Evolutionary conservation across 1,139 yeast species (phyloP), one percentile per base, ranked within the genome.

Genomic region (Yamadazyma pseudoaaseri): DNA sequence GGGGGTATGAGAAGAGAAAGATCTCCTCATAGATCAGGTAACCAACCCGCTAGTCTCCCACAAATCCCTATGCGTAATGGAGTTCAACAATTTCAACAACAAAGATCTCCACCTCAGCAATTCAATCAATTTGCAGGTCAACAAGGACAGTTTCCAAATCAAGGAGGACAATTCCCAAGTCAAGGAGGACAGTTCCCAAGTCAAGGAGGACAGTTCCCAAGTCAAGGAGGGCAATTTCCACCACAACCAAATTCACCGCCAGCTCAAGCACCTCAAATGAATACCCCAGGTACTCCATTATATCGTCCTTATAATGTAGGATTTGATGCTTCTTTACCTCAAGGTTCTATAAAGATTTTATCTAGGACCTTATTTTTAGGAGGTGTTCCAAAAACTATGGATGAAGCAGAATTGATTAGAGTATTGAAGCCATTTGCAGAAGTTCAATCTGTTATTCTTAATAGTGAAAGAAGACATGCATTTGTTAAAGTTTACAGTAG

Each of bases 401-500:
- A 76, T 44, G 95, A 90, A 50, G 64, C 70, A 39, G 84, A 81
- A 36, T 69, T 92, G 30, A 75, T 82, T 3, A 65, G 73, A 17
- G 76, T 77, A 8, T 72, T 92, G 48, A 77, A 82, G 52, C 95
- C 96, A n/a, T 85, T 69, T 55, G 97, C 95, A n/a, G 94, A 85
- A 52, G 95, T 90, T 16, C 98, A 92, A 62, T 83, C 95, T 42
- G 85, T 87, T 25, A 86, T 90, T 35, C 67, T 89, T 52, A 87
- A 90, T 62, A 77, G 79, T 47, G 95, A 87, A 48, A 81, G 95
- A 62, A 86, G 85, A 50, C 97, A 92, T 62, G 98, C 97, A 0
- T 92, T 92, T 55, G 95, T 90, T 33, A 92, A 92, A 60, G 94
- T 90, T n/a, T 87, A 85, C 55, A 86, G 95, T n/a, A 79, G 98